A percentile compares a stretch with the other conserved stretches of the same genome.
These are phyloP conservation scores for Collybiopsis confluens DNA, from an alignment of 768 basidiomycete genomes.

Conservation along the genomic window DNA sequence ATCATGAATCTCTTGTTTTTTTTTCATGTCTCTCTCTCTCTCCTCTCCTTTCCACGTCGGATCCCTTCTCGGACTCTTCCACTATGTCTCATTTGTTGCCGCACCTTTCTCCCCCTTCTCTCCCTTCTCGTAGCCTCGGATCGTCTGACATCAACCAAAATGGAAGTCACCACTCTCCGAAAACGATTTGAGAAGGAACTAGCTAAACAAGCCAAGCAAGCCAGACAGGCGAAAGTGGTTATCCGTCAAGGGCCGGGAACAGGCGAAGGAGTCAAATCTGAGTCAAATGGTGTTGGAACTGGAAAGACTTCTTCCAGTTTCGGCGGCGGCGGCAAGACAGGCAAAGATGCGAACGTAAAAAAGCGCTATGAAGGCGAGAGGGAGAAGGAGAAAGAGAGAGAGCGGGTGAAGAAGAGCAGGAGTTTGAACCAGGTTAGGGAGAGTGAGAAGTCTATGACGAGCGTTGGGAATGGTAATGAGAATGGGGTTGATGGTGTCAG, in stretches of 20 bases:
- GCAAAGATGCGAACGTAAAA: neutral
- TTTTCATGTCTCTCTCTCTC: slow-evolving; percentile 4
- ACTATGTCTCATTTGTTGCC: slow-evolving; percentile 3
- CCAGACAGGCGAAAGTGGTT: neutral
- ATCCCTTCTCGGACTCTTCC: slow-evolving; percentile 13
- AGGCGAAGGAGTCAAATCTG: too few species aligned
- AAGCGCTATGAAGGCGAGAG: neutral
- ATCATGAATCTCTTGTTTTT: too few species aligned
- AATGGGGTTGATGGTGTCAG: too few species aligned
- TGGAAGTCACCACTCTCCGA: slow-evolving; percentile 63
- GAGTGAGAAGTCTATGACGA: slow-evolving; percentile 22
- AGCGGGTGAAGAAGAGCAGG: slow-evolving; percentile 35
- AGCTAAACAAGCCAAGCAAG: slow-evolving; percentile 52
- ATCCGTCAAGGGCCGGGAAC: too few species aligned
- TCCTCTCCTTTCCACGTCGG: slow-evolving; percentile 8
- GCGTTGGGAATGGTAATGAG: slow-evolving; percentile 17
- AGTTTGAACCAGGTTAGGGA: neutral
- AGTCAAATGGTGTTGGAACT: too few species aligned
- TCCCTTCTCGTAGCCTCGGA: slow-evolving; percentile 55
- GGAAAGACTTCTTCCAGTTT: too few species aligned
- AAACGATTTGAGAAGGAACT: slow-evolving; percentile 72
- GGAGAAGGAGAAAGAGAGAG: neutral
- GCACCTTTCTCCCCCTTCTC: neutral
- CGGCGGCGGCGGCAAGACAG: neutral
- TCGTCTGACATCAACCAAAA: slow-evolving; percentile 61